phyloP scores from a whole-genome alignment of 805 yeast genomes.

The Wickerhamiella spandovensis region DNA sequence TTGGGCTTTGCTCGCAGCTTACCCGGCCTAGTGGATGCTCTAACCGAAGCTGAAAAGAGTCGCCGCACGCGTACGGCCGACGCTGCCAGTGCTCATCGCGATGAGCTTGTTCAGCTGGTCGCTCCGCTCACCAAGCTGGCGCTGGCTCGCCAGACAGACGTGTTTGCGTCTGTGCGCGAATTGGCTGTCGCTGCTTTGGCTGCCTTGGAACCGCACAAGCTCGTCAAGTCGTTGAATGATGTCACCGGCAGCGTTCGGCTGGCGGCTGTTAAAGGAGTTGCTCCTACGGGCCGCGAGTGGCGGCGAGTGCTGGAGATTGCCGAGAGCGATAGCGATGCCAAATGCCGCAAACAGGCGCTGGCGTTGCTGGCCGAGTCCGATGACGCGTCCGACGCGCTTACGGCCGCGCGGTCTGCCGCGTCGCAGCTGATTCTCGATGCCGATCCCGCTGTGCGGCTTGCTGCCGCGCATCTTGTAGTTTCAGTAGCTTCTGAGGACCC shows the following conservation, averaged over 20 bases:
- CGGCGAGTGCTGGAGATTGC: slow-evolving; percentile 10
- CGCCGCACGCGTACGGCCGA: neutral
- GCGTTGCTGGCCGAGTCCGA: neutral
- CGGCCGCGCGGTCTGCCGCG: neutral
- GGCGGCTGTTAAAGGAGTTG: slow-evolving; percentile 4
- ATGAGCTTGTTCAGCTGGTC: neutral
- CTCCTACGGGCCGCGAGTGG: neutral
- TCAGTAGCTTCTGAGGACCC: neutral
- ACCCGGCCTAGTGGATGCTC: neutral
- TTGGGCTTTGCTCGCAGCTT: neutral
- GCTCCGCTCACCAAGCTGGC: neutral
- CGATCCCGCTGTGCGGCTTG: neutral
- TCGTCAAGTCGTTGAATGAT: slow-evolving; percentile 7
- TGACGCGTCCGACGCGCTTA: neutral
- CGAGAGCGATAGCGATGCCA: slow-evolving; percentile 8
- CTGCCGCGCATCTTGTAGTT: neutral
- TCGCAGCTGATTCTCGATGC: neutral
- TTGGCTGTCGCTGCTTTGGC: neutral
- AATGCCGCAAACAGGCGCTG: slow-evolving; percentile 11
- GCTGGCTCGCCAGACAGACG: neutral
- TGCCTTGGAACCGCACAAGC: neutral
- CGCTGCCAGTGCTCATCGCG: neutral
- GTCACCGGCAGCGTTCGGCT: slow-evolving; percentile 10
- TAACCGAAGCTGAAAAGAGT: neutral
- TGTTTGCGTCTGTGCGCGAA: slow-evolving; percentile 1